Evolutionary conservation across 208 protist species (phyloP), one percentile per base, ranked within the genome.

Genomic region (Acanthamoeba quina): DNA sequence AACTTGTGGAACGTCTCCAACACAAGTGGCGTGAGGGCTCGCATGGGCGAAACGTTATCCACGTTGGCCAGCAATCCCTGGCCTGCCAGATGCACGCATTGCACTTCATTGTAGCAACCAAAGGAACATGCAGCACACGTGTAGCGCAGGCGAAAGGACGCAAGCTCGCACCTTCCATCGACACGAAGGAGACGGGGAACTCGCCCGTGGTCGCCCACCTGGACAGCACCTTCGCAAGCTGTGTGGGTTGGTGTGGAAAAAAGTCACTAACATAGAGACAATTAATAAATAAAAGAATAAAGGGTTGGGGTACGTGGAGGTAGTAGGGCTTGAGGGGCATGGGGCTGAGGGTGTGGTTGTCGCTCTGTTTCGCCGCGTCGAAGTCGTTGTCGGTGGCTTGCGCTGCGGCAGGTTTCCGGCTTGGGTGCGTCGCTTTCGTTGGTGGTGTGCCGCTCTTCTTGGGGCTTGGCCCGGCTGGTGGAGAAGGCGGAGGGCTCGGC

Each of bases 321-420:
- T 85, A 85, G 76, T 85, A 85, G 76, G 76, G 76, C 76, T 85
- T 85, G 47, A 85, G 76, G 6, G 76, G 76, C 76, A 85, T 85
- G 5, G 76, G 47, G 26, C n/a, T 85, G 24, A 54, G 26, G 47
- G n/a, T n/a, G n/a, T n/a, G n/a, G n/a, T 11, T 1, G 76, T 85
- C 47, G 47, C 47, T n/a, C 76, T 85, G 76, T 9, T 85, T 56
- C 9, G 26, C 49, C 11, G 76, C 76, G 29, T 85, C 47, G 26
- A 85, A 60, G 26, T 85, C 76, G 76, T 60, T 1, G 49, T 62
- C 26, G 26, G 26, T 60, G 47, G 3, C 76, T 5, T 47, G 10
- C 17, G 24, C 41, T 70, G n/a, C 29, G 19, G 9, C 29, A 15
- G 6, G 26, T 31, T 70, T 5, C 62, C 4, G 29, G 19, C 15